These are phyloP conservation scores for Primulina eburnea DNA, from an alignment of 257 asterid genomes.

Conservation along the genomic window DNA sequence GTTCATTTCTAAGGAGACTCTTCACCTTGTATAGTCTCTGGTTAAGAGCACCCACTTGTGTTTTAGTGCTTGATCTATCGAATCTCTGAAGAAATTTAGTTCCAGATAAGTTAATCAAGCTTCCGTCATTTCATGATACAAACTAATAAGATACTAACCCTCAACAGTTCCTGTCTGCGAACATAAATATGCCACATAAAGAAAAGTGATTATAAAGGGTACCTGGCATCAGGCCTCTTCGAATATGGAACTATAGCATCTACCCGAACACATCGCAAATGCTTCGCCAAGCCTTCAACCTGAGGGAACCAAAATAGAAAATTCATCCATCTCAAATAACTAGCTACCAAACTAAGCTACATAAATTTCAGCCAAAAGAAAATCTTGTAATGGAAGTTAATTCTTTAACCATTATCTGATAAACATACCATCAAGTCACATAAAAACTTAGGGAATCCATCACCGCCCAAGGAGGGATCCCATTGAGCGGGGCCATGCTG, in stretches of 20 bases:
- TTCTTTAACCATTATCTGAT: conserved; percentile 6
- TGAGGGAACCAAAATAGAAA: conserved; percentile 25
- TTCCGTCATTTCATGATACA: neutral
- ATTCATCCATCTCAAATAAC: conserved; percentile 1
- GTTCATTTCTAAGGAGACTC: no score
- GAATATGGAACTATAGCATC: no score
- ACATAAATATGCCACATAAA: no score
- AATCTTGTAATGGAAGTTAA: conserved; percentile 2
- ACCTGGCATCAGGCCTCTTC: no score
- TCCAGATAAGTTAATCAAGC: conserved; percentile 5
- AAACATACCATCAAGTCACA: conserved; percentile 84
- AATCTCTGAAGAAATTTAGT: conserved; percentile 47
- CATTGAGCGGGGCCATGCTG: conserved; percentile 90
- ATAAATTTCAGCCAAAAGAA: conserved; percentile 2
- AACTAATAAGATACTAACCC: no score
- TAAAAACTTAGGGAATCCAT: conserved; percentile 82
- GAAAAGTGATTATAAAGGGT: no score
- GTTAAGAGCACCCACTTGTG: conserved; percentile 87
- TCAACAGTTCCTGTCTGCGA: no score
- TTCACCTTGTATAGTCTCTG: no score
- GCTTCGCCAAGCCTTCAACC: conserved; percentile 96
- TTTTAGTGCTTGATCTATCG: conserved; percentile 72
- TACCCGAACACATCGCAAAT: conserved; percentile 89
- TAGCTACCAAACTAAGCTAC: neutral
- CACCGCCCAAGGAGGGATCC: conserved; percentile 77